Evolutionary conservation across 495 filamentous ascomycete species (phyloP).

Genomic region (Aspergillus bridgeri): DNA sequence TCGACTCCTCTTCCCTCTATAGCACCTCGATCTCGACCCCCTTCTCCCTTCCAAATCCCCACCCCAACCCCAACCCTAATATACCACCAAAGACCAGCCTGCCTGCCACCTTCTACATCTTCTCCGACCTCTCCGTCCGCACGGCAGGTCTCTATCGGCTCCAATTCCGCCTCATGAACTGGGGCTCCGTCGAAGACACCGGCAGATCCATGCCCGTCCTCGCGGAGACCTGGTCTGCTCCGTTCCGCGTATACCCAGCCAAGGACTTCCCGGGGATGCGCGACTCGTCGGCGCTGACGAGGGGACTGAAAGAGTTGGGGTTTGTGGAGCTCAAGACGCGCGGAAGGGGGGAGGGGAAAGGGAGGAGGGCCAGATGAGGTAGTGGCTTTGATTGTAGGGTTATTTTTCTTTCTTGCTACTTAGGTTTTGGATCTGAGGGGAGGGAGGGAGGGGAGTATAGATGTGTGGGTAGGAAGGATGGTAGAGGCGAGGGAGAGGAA

Average conservation of each 20-base stretch:
- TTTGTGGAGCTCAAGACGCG: conserved; percentile 46
- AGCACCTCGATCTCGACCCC: background rate
- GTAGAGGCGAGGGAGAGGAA: no score
- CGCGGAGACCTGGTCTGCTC: conserved; percentile 66
- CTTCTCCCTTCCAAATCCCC: no score
- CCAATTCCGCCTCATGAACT: conserved; percentile 81
- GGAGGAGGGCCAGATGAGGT: conserved; percentile 25
- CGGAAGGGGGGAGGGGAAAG: conserved; percentile 44
- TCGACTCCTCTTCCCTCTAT: background rate
- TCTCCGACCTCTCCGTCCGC: conserved; percentile 88
- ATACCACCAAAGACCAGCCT: conserved; percentile 6
- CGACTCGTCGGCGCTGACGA: conserved; percentile 41
- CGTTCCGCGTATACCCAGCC: conserved; percentile 88
- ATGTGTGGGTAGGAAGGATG: no score
- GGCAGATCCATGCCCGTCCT: conserved; percentile 61
- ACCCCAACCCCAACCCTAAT: no score
- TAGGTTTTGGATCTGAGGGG: no score
- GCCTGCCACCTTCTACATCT: conserved; percentile 77
- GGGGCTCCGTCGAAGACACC: conserved; percentile 43
- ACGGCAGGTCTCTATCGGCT: conserved; percentile 80
- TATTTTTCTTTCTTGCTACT: no score
- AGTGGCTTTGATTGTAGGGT: no score
- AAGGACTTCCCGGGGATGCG: conserved; percentile 97
- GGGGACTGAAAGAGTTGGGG: conserved; percentile 42
- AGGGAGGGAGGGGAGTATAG: no score